Evolutionary conservation across 2,329 filamentous ascomycete species (phyloP), one percentile per base, ranked within the genome.

Genomic region (Blastomyces parvus): DNA sequence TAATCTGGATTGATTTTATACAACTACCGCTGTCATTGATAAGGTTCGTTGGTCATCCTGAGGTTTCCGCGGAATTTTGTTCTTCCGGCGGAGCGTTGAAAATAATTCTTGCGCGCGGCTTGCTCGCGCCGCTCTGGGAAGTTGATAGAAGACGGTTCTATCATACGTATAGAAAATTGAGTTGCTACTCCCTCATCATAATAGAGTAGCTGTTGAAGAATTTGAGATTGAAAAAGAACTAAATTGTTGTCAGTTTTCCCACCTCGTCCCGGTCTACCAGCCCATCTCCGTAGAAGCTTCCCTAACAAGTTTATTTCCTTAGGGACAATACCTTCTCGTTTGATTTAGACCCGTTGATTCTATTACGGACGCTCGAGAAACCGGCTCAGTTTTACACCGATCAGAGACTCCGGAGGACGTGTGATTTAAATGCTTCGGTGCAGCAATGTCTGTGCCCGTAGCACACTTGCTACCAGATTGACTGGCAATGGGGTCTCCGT

Each of bases 361-460:
- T 57, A 38, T 57, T 25, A 11, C 33, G 19, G 33, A 40, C 14
- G 6, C 53, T 38, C 53, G 42, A 46, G 13, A n/a, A 44, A n/a
- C 30, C 27, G 17, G 13, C 25, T 0, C 25, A 13, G 8, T 44
- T 44, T 44, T 27, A 19, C 17, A 11, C 14, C 38, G 38, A 46
- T 2, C 6, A 59, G 25, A 40, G 33, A 27, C 27, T 25, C 6
- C 9, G 36, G 14, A 59, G 30, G 22, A 40, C 9, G 22, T n/a
- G 40, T 17, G 40, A 33, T 52, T 52, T 62, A 61, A 56, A 65
- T 65, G 63, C 52, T 65, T 50, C 55, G 61, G 30, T 63, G 56
- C 58, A 44, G 59, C 22, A 55, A 65, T 63, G 42, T 46, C 58
- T 42, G 33, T 36, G 56, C 62, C 50, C 25, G 58, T 52, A 42